A percentile compares a stretch with the other conserved stretches of the same genome.
phyloP scores from a whole-genome alignment of 176 grass and related monocot species.

The Phragmites australis region DNA sequence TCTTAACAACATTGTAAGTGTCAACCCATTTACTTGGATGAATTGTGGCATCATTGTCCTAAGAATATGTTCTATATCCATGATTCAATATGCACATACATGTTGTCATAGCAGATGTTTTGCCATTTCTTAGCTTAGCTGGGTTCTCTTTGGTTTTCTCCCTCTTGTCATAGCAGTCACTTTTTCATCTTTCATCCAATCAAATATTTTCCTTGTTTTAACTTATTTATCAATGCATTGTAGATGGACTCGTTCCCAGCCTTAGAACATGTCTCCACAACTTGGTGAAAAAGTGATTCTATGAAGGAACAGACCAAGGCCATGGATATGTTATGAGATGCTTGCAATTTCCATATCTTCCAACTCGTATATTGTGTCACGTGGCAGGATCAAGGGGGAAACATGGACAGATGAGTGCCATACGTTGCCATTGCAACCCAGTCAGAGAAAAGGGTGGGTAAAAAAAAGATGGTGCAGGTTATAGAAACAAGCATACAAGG shows the following conservation, averaged over 20 bases:
- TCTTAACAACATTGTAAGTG: not conserved
- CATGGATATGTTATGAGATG: not conserved
- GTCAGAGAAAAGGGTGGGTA: not conserved
- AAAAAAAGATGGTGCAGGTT: constrained; percentile 48
- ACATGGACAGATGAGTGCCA: not conserved
- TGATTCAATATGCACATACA: not conserved
- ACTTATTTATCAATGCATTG: not conserved
- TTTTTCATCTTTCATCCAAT: not conserved
- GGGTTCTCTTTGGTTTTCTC: not conserved
- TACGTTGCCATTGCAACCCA: not conserved
- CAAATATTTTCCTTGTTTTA: not conserved
- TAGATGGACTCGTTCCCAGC: constrained; percentile 21
- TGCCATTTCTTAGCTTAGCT: not conserved
- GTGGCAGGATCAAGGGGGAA: not conserved
- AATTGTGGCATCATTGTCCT: not conserved
- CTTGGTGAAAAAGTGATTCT: constrained; percentile 35
- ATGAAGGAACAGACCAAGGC: not conserved
- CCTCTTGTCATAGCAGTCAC: not conserved
- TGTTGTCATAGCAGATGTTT: not conserved
- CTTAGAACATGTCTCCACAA: constrained; percentile 17
- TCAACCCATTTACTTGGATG: constrained; percentile 13
- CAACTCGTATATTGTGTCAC: constrained; percentile 18
- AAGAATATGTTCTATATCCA: constrained; percentile 26
- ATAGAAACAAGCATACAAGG: constrained; percentile 24
- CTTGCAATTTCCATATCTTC: constrained; percentile 6